Evolutionary conservation across 1,139 yeast genomes (phyloP).

Genomic region (Kodamaea suecica): DNA sequence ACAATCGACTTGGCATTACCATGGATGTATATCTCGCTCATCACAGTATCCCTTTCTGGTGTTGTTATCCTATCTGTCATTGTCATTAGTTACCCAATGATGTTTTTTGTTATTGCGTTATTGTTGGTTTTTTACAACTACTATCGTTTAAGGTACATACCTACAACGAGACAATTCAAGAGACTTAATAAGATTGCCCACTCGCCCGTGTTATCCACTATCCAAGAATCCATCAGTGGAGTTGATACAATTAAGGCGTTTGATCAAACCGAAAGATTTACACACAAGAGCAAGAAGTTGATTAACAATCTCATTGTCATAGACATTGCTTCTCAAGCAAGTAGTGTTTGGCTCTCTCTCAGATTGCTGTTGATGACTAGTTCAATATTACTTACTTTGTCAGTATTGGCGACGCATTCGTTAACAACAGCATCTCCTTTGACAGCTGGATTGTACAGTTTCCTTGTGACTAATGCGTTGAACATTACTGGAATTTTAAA

Average conservation of each 20-base stretch:
- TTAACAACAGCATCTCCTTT: conserved; percentile 10
- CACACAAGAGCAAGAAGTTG: conserved; percentile 21
- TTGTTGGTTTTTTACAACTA: conserved; percentile 27
- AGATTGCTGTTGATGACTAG: conserved; percentile 38
- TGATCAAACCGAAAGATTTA: conserved; percentile 28
- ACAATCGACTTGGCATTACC: conserved; percentile 32
- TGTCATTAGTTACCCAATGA: conserved; percentile 32
- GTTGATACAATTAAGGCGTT: conserved; percentile 37
- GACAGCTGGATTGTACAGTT: conserved; percentile 36
- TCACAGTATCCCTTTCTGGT: conserved; percentile 20
- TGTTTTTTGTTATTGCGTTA: conserved; percentile 26
- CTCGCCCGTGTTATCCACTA: conserved; percentile 35
- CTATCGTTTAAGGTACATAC: conserved; percentile 29
- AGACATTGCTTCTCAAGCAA: conserved; percentile 22
- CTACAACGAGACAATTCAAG: conserved; percentile 38
- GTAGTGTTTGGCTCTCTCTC: conserved; percentile 40
- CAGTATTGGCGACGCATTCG: conserved; percentile 15
- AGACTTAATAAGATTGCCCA: conserved; percentile 32
- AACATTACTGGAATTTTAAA: conserved; percentile 31
- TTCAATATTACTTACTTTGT: conserved; percentile 27
- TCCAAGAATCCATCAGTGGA: conserved; percentile 39
- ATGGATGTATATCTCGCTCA: conserved; percentile 29
- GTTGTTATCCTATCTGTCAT: conserved; percentile 25
- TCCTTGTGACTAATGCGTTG: conserved; percentile 36
- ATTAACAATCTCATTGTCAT: conserved; percentile 18